A percentile compares a stretch with the other conserved stretches of the same genome.
phyloP scores from a whole-genome alignment of 2,329 filamentous ascomycete species.

The Sphaerulina vaccinii region DNA sequence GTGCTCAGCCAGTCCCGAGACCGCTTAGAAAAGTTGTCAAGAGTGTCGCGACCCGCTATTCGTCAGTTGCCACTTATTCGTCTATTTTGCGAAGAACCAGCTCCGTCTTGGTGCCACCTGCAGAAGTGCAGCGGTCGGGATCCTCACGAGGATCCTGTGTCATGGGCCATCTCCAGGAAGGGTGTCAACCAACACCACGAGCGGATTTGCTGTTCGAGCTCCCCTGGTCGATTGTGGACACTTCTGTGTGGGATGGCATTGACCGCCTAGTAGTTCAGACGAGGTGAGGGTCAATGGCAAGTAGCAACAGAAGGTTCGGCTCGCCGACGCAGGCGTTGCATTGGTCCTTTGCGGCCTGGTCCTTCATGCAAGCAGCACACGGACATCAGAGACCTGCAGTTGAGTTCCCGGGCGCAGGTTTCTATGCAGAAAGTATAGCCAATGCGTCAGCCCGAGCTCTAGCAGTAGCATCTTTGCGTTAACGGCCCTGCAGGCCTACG shows the following conservation, averaged over 20 bases:
- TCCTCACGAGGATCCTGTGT: constrained; percentile 14
- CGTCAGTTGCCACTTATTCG: neutral
- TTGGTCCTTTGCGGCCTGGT: constrained; percentile 22
- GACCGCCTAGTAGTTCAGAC: constrained; percentile 9
- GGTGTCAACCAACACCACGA: constrained; percentile 10
- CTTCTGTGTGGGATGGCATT: constrained; percentile 12
- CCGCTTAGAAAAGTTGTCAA: neutral
- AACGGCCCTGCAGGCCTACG: constrained; percentile 24
- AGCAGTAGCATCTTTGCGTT: constrained; percentile 21
- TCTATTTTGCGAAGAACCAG: neutral
- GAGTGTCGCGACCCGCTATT: constrained; percentile 8
- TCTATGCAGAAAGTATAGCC: constrained; percentile 18
- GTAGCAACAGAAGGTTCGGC: constrained; percentile 19
- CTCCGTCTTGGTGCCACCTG: constrained; percentile 3
- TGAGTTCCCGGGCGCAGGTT: constrained; percentile 20
- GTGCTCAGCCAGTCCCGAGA: constrained; percentile 5
- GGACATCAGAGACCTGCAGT: constrained; percentile 12
- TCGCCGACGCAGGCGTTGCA: constrained; percentile 21
- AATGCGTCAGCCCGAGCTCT: constrained; percentile 22
- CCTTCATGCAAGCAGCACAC: constrained; percentile 14
- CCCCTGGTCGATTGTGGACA: constrained; percentile 9
- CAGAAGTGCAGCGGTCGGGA: constrained; percentile 5
- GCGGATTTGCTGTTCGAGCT: constrained; percentile 3
- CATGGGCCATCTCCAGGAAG: constrained; percentile 12
- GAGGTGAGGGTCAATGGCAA: neutral